These are phyloP conservation scores for Poterioochromonas sp. DNA, from an alignment of 352 stramenopile species.

Conservation along the genomic window DNA sequence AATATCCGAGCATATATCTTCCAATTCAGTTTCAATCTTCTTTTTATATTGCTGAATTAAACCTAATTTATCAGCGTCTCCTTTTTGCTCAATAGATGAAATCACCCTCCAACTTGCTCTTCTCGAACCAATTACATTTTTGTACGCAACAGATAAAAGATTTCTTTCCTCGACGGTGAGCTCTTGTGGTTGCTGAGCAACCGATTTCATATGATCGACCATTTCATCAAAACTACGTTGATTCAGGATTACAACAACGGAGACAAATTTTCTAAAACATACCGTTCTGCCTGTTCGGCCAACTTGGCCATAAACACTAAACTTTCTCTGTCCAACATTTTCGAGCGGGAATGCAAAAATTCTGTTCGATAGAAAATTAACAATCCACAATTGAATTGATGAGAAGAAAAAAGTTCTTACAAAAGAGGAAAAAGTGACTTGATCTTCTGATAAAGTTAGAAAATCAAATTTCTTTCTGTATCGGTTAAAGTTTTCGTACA, in stretches of 20 bases:
- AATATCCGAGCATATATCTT: slow-evolving; percentile 94
- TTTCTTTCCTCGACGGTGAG: slow-evolving; percentile 98
- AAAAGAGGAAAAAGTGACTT: no score
- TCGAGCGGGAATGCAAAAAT: no score
- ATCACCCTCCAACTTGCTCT: slow-evolving; percentile 97
- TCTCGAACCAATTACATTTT: slow-evolving; percentile 96
- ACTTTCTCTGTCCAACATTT: slow-evolving; percentile 49
- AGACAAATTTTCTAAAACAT: slow-evolving; percentile 53
- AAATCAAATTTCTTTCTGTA: no score
- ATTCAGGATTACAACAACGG: slow-evolving; percentile 19
- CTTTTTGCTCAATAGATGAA: slow-evolving; percentile 96
- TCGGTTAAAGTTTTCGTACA: no score
- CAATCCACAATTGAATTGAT: no score
- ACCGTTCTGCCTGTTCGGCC: slow-evolving; percentile 79
- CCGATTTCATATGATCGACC: slow-evolving; percentile 95
- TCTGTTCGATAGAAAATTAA: no score
- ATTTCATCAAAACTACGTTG: slow-evolving; percentile 75
- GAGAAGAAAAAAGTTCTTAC: no score
- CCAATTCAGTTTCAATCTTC: slow-evolving; percentile 89
- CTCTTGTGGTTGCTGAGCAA: slow-evolving; percentile 89
- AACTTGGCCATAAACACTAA: slow-evolving; percentile 76
- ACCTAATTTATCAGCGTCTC: slow-evolving; percentile 75
- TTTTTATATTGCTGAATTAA: slow-evolving; percentile 90
- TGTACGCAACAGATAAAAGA: slow-evolving; percentile 81
- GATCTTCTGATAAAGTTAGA: no score